phyloP scores from a whole-genome alignment of 139 green algal species.

The Chlamydomonas schloesseri region DNA sequence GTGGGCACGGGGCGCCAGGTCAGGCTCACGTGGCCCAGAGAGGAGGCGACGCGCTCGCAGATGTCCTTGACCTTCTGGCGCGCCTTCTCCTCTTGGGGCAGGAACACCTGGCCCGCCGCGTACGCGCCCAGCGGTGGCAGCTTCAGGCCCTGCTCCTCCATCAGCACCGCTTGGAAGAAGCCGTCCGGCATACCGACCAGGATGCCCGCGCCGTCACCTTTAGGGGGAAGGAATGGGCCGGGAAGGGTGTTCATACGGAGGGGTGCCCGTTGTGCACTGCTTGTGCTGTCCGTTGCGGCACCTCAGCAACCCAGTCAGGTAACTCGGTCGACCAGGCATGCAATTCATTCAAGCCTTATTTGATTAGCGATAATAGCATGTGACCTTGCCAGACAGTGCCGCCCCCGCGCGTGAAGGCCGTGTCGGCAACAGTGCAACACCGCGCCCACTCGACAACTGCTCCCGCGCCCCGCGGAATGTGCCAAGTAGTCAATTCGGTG shows the following conservation, averaged over 20 bases:
- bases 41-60: constrained; percentile 70
- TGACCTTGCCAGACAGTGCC: too few relatives aligned
- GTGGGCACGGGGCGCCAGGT: constrained; percentile 92
- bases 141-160: constrained; percentile 75
- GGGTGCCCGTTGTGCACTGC: not conserved
- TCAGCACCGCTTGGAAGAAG: constrained; percentile 81
- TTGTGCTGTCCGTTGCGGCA: too few relatives aligned
- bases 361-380: too few relatives aligned
- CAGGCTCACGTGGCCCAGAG: constrained; percentile 80
- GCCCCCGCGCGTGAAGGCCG: too few relatives aligned
- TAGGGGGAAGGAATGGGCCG: not conserved
- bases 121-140: constrained; percentile 87
- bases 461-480: too few relatives aligned
- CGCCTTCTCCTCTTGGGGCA: constrained; percentile 80
- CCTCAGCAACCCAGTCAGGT: too few relatives aligned
- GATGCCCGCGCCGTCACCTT: constrained; percentile 95
- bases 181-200: constrained; percentile 90
- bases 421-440: too few relatives aligned
- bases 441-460: too few relatives aligned
- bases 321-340: too few relatives aligned
- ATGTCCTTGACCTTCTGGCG: constrained; percentile 70
- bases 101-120: constrained; percentile 87
- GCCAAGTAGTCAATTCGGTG: too few relatives aligned
- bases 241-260: not conserved
- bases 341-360: too few relatives aligned